phyloP scores from a whole-genome alignment of 1,284 basidiomycete species.

The Puccinia horiana region DNA sequence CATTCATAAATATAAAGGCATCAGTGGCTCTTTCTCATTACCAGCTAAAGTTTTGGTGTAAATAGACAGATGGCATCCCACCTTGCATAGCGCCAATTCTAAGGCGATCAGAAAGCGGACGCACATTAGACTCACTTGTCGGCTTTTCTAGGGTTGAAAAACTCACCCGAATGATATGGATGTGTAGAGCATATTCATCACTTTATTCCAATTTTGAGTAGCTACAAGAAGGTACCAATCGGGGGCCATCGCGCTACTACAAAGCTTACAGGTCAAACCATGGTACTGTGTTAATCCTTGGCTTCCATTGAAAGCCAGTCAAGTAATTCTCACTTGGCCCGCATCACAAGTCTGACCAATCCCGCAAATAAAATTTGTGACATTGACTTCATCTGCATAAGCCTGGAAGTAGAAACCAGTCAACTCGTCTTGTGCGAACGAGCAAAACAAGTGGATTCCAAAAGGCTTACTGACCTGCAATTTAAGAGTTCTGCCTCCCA shows the following conservation, averaged over 20 bases:
- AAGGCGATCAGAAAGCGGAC: not conserved
- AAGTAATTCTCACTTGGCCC: conserved; percentile 28
- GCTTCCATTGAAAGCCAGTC: not conserved
- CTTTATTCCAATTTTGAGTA: conserved; percentile 49
- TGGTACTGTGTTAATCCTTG: not conserved
- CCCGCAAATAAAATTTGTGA: conserved; percentile 46
- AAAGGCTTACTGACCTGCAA: conserved; percentile 8
- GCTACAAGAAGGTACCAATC: conserved; percentile 50
- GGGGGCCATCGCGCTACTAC: conserved; percentile 45
- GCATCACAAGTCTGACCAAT: conserved; percentile 48
- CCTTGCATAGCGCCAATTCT: conserved; percentile 47
- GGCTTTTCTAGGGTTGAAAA: not conserved
- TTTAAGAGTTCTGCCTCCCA: conserved; percentile 28
- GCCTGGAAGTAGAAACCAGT: conserved; percentile 15
- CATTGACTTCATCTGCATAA: conserved; percentile 46
- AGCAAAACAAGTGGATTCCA: not conserved
- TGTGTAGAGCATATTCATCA: conserved; percentile 49
- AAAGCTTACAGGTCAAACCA: conserved; percentile 20
- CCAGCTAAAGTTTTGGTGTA: not conserved
- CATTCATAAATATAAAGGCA: not conserved
- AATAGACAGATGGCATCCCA: not conserved
- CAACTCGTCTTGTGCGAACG: not conserved
- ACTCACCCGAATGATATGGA: conserved; percentile 47
- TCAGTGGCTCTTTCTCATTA: not conserved
- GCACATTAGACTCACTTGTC: not conserved